Percentiles rank a stretch among this genome's conserved stretches.
Conservation (phyloP, 2,329 filamentous ascomycete species). For the Sclerotinia nivalis region DNA sequence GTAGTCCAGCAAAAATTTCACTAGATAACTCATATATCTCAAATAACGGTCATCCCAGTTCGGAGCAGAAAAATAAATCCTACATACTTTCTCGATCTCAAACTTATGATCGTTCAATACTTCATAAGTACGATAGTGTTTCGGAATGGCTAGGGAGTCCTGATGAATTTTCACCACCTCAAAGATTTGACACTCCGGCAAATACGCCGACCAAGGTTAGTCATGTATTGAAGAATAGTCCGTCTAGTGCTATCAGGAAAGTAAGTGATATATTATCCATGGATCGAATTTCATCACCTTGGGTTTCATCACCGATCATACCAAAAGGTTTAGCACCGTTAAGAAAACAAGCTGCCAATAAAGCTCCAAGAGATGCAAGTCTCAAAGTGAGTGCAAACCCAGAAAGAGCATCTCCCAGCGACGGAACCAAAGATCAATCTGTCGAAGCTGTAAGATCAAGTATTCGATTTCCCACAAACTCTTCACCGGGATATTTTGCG, state of each 20-base stretch:
- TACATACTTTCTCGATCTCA: conserved; percentile 8
- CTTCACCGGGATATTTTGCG: neutral
- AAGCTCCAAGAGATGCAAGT: neutral
- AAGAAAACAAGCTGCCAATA: neutral
- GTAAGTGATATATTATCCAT: neutral
- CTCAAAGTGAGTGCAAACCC: neutral
- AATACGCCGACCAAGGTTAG: neutral
- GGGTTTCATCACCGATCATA: neutral
- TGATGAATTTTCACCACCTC: neutral
- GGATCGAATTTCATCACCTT: neutral
- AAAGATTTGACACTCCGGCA: neutral
- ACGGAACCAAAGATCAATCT: neutral
- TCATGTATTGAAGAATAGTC: neutral
- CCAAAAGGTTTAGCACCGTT: neutral
- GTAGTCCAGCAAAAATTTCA: neutral
- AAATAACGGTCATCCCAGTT: neutral
- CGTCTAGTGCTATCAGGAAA: neutral
- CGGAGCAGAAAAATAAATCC: neutral
- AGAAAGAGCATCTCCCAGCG: neutral
- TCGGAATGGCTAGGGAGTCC: conserved; percentile 14
- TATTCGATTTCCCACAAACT: neutral
- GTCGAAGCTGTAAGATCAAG: neutral
- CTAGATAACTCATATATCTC: neutral
- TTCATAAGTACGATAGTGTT: neutral
- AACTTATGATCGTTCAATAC: neutral